Conservation (phyloP, 176 grass and related monocot genomes). For the Rhynchospora breviuscula region DNA sequence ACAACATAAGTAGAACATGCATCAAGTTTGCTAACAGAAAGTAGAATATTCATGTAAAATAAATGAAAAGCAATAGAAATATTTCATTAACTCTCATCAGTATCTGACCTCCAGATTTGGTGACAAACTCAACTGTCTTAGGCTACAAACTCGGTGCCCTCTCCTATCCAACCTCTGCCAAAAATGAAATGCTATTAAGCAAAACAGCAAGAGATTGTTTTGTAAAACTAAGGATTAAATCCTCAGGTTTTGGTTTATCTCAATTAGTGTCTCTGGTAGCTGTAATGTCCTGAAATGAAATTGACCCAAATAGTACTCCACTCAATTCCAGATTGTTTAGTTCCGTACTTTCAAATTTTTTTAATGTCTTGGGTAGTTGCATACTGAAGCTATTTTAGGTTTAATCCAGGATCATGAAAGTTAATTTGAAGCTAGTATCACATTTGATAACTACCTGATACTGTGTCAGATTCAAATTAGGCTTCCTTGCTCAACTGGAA, state of each 20-base stretch:
- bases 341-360: background rate
- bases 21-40: background rate
- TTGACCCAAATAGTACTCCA: background rate
- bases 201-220: background rate
- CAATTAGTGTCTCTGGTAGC: background rate
- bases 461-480: background rate
- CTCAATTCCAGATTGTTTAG: background rate
- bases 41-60: background rate
- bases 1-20: conserved; percentile 18
- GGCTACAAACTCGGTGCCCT: conserved; percentile 68
- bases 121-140: conserved; percentile 71
- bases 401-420: background rate
- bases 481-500: background rate
- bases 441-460: background rate
- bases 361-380: background rate
- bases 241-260: background rate
- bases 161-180: conserved; percentile 85
- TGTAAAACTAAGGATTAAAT: background rate
- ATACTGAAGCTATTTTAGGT: background rate
- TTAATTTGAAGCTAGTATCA: background rate
- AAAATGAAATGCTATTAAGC: background rate
- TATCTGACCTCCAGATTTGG: conserved; percentile 64
- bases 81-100: background rate
- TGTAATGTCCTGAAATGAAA: background rate
- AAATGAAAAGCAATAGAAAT: conserved; percentile 15